Conservation (phyloP, 805 yeast species). For the Metschnikowia vanudenii region DNA sequence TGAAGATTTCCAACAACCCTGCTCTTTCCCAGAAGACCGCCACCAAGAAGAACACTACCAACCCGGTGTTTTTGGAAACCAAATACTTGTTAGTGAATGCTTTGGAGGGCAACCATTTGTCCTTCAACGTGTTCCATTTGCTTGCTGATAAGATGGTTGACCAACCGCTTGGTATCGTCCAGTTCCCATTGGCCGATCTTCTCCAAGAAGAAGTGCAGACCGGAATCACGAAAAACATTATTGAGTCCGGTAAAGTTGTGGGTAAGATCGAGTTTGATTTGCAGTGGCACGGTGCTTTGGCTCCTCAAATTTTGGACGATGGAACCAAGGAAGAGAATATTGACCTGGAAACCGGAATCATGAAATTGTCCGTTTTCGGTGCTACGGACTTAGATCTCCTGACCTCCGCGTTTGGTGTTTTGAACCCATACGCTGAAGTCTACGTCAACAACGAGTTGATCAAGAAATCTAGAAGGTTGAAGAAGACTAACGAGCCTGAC, state of each 20-base stretch:
- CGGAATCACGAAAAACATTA: conserved; percentile 44
- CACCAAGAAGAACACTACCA: conserved; percentile 52
- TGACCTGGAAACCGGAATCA: conserved; percentile 71
- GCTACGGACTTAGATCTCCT: conserved; percentile 57
- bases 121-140: conserved; percentile 55
- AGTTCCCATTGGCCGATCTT: conserved; percentile 57
- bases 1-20: conserved; percentile 38
- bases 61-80: conserved; percentile 68
- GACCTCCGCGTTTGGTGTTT: conserved; percentile 48
- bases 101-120: conserved; percentile 53
- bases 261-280: conserved; percentile 61
- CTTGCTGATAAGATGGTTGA: conserved; percentile 54
- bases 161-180: conserved; percentile 44
- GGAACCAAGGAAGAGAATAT: conserved; percentile 50
- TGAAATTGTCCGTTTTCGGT: conserved; percentile 60
- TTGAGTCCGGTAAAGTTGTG: conserved; percentile 51
- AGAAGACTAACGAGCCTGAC: conserved; percentile 68
- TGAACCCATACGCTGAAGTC: conserved; percentile 69
- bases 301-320: conserved; percentile 45
- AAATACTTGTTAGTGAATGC: conserved; percentile 56
- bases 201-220: conserved; percentile 51
- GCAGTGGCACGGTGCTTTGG: conserved; percentile 48
- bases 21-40: conserved; percentile 53
- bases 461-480: conserved; percentile 59
- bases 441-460: conserved; percentile 55